Percentiles rank a stretch among this genome's conserved stretches.
phyloP scores from a whole-genome alignment of 805 yeast species.

The Candida nanaspora region DNA sequence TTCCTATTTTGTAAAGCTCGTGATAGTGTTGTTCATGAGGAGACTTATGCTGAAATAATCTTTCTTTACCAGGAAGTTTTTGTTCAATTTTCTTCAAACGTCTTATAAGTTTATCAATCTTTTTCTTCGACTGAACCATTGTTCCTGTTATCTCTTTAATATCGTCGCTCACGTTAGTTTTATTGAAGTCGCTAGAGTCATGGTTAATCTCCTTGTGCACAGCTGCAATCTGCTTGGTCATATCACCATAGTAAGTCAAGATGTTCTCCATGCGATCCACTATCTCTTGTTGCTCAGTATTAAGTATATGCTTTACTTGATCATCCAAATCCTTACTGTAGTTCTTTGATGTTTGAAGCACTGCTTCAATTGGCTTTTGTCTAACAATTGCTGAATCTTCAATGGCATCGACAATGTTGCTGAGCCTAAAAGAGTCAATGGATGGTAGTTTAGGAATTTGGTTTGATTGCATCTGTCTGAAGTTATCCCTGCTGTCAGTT shows the following conservation, averaged over 20 bases:
- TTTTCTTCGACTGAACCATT: conserved; percentile 9
- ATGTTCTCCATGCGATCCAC: conserved; percentile 10
- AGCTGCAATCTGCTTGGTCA: neutral
- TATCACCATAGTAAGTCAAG: neutral
- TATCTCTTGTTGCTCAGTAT: conserved; percentile 17
- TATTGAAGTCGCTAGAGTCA: neutral
- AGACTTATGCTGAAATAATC: conserved; percentile 27
- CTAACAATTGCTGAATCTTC: conserved; percentile 16
- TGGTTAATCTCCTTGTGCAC: conserved; percentile 1
- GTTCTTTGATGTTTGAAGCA: conserved; percentile 11
- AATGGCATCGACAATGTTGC: conserved; percentile 15
- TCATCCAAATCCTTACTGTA: conserved; percentile 23
- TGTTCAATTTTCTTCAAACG: conserved; percentile 28
- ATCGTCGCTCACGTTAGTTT: neutral
- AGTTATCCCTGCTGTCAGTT: too few species aligned
- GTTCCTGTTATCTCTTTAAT: conserved; percentile 17
- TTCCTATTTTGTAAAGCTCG: conserved; percentile 25
- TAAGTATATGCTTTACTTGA: conserved; percentile 16
- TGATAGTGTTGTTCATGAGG: conserved; percentile 39
- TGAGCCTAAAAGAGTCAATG: conserved; percentile 19
- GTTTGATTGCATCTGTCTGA: neutral
- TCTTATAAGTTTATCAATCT: conserved; percentile 17
- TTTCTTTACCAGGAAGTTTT: conserved; percentile 27
- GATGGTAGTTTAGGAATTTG: conserved; percentile 15
- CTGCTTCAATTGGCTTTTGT: conserved; percentile 15